A percentile compares a stretch with the other conserved stretches of the same genome.
Evolutionary conservation across 2,329 filamentous ascomycete genomes (phyloP).

Genomic region (Aciculosporium take): DNA sequence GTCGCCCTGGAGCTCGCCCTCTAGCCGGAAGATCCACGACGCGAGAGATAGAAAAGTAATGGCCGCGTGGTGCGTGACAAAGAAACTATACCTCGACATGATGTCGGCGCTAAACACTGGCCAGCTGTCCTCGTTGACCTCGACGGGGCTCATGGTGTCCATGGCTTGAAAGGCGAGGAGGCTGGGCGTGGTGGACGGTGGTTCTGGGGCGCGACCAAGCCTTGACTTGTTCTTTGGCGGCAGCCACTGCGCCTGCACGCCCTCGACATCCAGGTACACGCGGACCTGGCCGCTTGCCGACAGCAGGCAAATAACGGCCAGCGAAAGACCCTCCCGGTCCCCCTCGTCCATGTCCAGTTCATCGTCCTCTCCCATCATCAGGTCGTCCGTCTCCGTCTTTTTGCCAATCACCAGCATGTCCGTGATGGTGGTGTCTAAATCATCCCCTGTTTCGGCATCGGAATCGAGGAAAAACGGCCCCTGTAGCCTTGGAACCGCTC

Average conservation of each 20-base stretch:
- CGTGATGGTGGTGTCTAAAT: constrained; percentile 40
- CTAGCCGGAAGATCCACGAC: constrained; percentile 50
- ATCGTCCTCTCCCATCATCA: constrained; percentile 52
- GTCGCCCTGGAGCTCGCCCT: constrained; percentile 43
- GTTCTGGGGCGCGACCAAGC: constrained; percentile 23
- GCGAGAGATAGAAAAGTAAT: constrained; percentile 46
- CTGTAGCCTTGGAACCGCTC: constrained; percentile 44
- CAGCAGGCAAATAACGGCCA: constrained; percentile 44
- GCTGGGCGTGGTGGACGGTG: constrained; percentile 27
- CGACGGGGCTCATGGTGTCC: constrained; percentile 40
- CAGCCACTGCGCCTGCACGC: constrained; percentile 52
- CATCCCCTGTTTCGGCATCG: constrained; percentile 41
- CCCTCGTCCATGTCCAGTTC: constrained; percentile 41
- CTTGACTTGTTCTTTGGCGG: constrained; percentile 40
- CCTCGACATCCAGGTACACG: constrained; percentile 46
- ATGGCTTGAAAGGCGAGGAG: constrained; percentile 49
- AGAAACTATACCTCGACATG: constrained; percentile 48
- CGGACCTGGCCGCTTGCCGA: constrained; percentile 47
- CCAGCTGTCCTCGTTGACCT: constrained; percentile 44
- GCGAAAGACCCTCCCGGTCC: constrained; percentile 45
- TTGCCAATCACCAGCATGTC: constrained; percentile 50
- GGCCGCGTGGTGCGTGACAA: constrained; percentile 44
- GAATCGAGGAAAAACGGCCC: constrained; percentile 46
- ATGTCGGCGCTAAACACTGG: constrained; percentile 48
- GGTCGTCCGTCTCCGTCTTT: constrained; percentile 43